Conservation (phyloP, 2,329 filamentous ascomycete genomes). For the Didymosphaeria variabile region DNA sequence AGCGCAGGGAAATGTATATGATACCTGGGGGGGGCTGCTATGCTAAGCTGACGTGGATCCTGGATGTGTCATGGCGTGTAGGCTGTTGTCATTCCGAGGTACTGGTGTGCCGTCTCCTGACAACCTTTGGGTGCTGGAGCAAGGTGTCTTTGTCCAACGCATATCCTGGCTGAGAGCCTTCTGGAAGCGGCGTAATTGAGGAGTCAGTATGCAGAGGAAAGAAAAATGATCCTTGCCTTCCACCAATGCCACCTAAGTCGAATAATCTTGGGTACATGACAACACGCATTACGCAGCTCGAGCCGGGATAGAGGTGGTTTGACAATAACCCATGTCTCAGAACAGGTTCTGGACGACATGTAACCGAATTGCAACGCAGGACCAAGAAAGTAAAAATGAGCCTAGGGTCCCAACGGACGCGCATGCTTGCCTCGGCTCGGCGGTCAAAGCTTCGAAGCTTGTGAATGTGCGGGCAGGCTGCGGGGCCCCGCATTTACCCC, state of each 20-base stretch:
- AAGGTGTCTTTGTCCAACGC: background rate
- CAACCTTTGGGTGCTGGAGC: too few species aligned
- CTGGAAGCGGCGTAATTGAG: background rate
- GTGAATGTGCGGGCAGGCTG: background rate
- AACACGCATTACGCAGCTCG: background rate
- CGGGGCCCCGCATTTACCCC: conserved; percentile 12
- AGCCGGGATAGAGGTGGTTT: background rate
- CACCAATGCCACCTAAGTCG: background rate
- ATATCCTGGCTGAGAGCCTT: background rate
- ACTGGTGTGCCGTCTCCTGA: too few species aligned
- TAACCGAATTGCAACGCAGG: background rate
- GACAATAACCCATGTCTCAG: background rate
- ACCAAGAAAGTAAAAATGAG: background rate
- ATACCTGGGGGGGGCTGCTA: background rate
- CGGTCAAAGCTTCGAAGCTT: conserved; percentile 10
- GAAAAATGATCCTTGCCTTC: background rate
- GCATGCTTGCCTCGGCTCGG: conserved; percentile 5
- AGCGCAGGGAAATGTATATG: background rate
- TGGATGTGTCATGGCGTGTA: too few species aligned
- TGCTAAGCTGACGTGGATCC: too few species aligned
- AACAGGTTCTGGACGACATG: background rate
- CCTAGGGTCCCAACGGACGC: background rate
- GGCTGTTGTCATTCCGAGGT: too few species aligned
- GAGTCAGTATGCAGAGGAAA: background rate
- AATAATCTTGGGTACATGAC: background rate